These are phyloP conservation scores for Saposhnikovia divaricata DNA, from an alignment of 129 eudicot species.

Conservation along the genomic window DNA sequence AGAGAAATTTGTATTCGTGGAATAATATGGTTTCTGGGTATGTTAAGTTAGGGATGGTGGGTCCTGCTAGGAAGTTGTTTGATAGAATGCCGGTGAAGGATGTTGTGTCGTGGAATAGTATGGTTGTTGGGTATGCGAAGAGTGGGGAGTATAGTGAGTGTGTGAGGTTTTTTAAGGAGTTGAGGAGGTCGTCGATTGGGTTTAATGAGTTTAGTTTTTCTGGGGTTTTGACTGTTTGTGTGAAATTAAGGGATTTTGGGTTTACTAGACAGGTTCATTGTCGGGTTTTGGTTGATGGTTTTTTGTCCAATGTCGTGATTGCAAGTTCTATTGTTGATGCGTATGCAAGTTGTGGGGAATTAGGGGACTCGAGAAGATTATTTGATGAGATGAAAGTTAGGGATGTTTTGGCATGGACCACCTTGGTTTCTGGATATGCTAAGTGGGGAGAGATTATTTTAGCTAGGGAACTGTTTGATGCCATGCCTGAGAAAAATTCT, in stretches of 20 bases:
- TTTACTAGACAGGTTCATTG: conserved; percentile 59
- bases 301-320: conserved; percentile 43
- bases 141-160: conserved; percentile 36
- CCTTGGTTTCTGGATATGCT: conserved; percentile 61
- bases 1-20: conserved; percentile 67
- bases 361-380: conserved; percentile 47
- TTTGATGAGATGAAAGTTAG: conserved; percentile 53
- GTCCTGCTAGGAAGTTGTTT: conserved; percentile 49
- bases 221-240: conserved; percentile 54
- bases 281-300: conserved; percentile 43
- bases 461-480: conserved; percentile 44
- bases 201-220: conserved; percentile 59
- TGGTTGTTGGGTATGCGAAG: conserved; percentile 62
- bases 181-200: conserved; percentile 30
- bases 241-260: conserved; percentile 34
- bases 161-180: conserved; percentile 41
- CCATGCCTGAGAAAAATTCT: conserved; percentile 53
- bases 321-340: conserved; percentile 62
- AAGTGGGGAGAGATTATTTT: conserved; percentile 43
- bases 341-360: conserved; percentile 57
- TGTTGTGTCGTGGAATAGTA: conserved; percentile 77
- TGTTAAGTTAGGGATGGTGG: conserved; percentile 57
- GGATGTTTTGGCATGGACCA: conserved; percentile 70
- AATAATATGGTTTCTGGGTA: conserved; percentile 79
- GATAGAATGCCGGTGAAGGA: conserved; percentile 57